Base-by-base conservation (phyloP, 139 green algal species). In the Chlamydomonas sphaeroides region DNA sequence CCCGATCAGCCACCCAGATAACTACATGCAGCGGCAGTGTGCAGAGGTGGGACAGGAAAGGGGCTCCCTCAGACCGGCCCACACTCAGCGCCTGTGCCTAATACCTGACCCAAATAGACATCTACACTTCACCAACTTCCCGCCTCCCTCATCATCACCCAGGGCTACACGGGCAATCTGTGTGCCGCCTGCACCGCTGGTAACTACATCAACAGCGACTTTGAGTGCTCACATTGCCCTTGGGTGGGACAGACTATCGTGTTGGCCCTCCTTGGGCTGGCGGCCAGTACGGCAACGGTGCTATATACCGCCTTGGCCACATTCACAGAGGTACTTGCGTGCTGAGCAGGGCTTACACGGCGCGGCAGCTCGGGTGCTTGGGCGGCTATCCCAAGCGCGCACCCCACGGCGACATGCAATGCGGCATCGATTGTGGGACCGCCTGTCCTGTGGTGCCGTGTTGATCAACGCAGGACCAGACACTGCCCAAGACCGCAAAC, bases 121-220 rank as follows among this genome's bases (percentile, higher is more conserved):
- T n/a, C n/a, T n/a, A n/a, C n/a, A n/a, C n/a, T n/a, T 30, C 17
- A 8, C 23, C 26, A 8, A 5, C 15, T n/a, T 62, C 53, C 17
- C 53, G 14, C 45, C 45, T 10, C 10, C 45, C 11, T 14, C 20
- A 8, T 30, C 53, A 10, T 17, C 7, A 5, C 20, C 17, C 53
- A 66, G 11, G 77, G 77, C 48, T 84, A 84, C 49, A 41, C 77
- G 30, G 77, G 77, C 25, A 14, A 30, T 2, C 36, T 84, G 65
- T 84, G 77, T 56, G 65, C 65, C 18, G n/a, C 35, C 5, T 84
- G 77, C 48, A 28, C 36, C 4, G 48, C 42, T 2, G 65, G 48
- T 25, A 68, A 84, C 62, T 68, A 26, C 62, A 39, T 38, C 28
- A 18, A 68, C 32, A 11, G n/a, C 15, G 62, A 68, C 25, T 68